Evolutionary conservation across 371 early-diverging fungal species (phyloP).

Genomic region (Actinomortierella ambigua): DNA sequence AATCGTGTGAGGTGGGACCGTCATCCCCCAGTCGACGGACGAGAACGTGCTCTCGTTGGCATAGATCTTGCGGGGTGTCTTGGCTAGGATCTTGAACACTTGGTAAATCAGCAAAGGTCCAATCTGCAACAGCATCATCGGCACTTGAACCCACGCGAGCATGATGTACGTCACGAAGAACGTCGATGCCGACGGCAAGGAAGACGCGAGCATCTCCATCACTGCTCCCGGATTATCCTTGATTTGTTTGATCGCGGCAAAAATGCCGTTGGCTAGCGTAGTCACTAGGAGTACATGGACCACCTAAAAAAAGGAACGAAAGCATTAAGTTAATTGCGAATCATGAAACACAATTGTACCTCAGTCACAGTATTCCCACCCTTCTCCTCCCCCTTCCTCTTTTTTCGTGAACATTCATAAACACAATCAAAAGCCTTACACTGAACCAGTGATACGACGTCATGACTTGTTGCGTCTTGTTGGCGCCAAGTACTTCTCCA

Average conservation of each 20-base stretch:
- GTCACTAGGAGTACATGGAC: conserved; percentile 83
- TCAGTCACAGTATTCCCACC: no score
- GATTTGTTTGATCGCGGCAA: conserved; percentile 57
- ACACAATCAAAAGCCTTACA: conserved; percentile 19
- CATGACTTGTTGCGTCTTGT: conserved; percentile 27
- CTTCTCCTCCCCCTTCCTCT: no score
- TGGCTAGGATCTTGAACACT: conserved; percentile 63
- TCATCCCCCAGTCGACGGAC: conserved; percentile 53
- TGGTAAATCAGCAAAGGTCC: conserved; percentile 53
- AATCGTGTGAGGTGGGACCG: conserved; percentile 39
- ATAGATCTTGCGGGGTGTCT: conserved; percentile 74
- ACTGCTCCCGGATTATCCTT: conserved; percentile 57
- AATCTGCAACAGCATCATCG: conserved; percentile 62
- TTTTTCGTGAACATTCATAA: no score
- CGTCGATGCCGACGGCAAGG: conserved; percentile 72
- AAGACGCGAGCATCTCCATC: conserved; percentile 59
- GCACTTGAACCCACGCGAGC: conserved; percentile 65
- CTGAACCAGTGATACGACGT: conserved; percentile 44
- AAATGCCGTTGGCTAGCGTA: conserved; percentile 72
- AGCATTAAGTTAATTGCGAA: neutral
- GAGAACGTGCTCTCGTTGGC: conserved; percentile 47
- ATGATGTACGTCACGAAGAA: conserved; percentile 88
- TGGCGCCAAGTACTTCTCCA: conserved; percentile 21
- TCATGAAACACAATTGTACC: conserved; percentile 1
- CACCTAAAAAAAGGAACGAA: conserved; percentile 49